Base-by-base conservation (phyloP, 1,139 yeast genomes). In the Hemisphaericaspora lyxosophila region DNA sequence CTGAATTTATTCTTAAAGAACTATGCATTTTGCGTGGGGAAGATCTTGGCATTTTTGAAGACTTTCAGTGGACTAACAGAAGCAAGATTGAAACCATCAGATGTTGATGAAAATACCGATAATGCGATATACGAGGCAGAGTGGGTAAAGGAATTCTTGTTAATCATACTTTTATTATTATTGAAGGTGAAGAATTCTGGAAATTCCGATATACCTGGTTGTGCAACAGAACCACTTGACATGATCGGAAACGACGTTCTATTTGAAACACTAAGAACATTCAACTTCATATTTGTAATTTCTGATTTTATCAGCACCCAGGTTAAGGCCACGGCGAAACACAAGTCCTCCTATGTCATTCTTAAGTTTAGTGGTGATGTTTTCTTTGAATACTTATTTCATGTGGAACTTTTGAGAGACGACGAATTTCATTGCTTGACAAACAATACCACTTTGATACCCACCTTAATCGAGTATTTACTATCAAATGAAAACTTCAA, bases 401-500 rank as follows among this genome's bases (percentile, higher is more conserved):
- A 62, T 34, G 55, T 57, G 4, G 73, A 63, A 35, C 46, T 67
- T 13, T 51, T 71, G 5, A 47, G 58, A 5, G 73, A 67, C 40
- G 43, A 43, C 5, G 75, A 71, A 40, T 66, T 70, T 37, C 47
- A 47, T 7, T 48, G 48, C 12, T 49, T 71, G 39, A 60, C 68
- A 2, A 44, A 49, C 20, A 41, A 50, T 13, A 55, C 69, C 7
- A 47, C 48, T 4, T 47, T 71, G 33, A 61, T 70, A 1, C 54
- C 60, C 2, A 55, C 61, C 1, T 51, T 85, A 39, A 66, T 86
- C 12, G 68, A 71, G 41, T 77, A 72, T 46, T 60, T 85, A 33
- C 70, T 83, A 37, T 57, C 70, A 3, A 70, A 75, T 17, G 69
- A 82, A 43, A 76, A 75, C 45, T 64, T 64, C 41, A 60, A 60